Conservation (phyloP, 805 yeast species). For the Phaffomyces thermotolerans region DNA sequence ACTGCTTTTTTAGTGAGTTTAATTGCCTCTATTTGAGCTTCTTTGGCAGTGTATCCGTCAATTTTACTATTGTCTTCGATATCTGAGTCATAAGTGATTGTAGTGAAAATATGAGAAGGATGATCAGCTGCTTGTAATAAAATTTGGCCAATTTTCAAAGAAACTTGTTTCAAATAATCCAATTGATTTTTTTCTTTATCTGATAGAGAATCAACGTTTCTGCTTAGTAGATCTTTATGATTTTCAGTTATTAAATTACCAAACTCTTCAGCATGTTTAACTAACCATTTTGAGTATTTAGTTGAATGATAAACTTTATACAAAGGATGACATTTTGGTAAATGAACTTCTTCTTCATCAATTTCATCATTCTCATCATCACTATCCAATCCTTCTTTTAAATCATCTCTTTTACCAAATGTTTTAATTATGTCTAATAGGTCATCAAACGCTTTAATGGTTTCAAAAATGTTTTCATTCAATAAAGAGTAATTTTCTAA, state of each 20-base stretch:
- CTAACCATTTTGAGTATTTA: slow-evolving; percentile 46
- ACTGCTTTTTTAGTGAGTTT: slow-evolving; percentile 47
- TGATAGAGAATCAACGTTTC: slow-evolving; percentile 8
- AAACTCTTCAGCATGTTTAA: slow-evolving; percentile 21
- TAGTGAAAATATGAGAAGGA: slow-evolving; percentile 47
- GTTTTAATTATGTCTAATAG: slow-evolving; percentile 58
- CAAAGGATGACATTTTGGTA: slow-evolving; percentile 51
- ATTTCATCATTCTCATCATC: slow-evolving; percentile 40
- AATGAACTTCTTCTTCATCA: slow-evolving; percentile 27
- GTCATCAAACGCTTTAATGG: slow-evolving; percentile 57
- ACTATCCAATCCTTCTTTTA: slow-evolving; percentile 54
- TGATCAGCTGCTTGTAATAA: slow-evolving; percentile 58
- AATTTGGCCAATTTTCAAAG: slow-evolving; percentile 53
- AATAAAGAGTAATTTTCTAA: slow-evolving; percentile 26
- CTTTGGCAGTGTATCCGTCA: slow-evolving; percentile 23
- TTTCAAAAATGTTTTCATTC: slow-evolving; percentile 39
- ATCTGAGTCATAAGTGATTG: slow-evolving; percentile 52
- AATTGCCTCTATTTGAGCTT: slow-evolving; percentile 45
- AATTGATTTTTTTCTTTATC: slow-evolving; percentile 15
- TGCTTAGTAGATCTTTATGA: slow-evolving; percentile 7
- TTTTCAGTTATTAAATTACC: slow-evolving; percentile 15
- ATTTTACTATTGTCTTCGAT: slow-evolving; percentile 26
- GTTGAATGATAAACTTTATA: slow-evolving; percentile 30
- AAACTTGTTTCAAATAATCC: slow-evolving; percentile 32
- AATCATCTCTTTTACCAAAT: slow-evolving; percentile 47